phyloP scores from a whole-genome alignment of 2,329 filamentous ascomycete species.

The Penicillium nordicum region DNA sequence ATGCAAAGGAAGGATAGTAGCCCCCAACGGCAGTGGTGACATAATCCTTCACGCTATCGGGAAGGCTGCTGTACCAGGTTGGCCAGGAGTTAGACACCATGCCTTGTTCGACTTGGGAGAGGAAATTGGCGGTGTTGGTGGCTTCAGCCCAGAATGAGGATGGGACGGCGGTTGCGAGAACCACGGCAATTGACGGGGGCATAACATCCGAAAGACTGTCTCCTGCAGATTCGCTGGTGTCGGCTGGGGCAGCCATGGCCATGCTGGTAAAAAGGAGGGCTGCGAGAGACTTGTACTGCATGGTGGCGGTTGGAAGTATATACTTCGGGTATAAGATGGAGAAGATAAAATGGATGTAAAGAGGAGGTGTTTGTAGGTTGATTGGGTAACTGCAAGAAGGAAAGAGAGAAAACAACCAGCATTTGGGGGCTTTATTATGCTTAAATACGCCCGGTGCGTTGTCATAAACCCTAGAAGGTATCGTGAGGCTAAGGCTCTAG shows the following conservation, averaged over 20 bases:
- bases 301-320: slow-evolving; percentile 1
- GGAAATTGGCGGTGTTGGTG: slow-evolving; percentile 9
- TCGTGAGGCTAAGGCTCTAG: slow-evolving; percentile 1
- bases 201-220: background rate
- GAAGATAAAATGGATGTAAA: background rate
- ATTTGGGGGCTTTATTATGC: background rate
- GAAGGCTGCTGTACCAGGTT: slow-evolving; percentile 17
- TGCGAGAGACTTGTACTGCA: slow-evolving; percentile 15
- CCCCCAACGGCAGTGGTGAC: slow-evolving; percentile 10
- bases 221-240: background rate
- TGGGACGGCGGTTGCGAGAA: slow-evolving; percentile 12
- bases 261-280: slow-evolving; percentile 10
- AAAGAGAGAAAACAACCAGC: background rate
- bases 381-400: background rate
- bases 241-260: slow-evolving; percentile 6
- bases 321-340: background rate
- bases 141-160: slow-evolving; percentile 7
- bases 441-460: background rate
- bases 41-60: slow-evolving; percentile 13
- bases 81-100: slow-evolving; percentile 14
- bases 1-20: slow-evolving; percentile 5
- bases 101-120: slow-evolving; percentile 8
- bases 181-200: slow-evolving; percentile 6
- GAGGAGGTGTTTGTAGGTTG: background rate
- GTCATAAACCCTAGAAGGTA: background rate